phyloP scores from a whole-genome alignment of 2,329 filamentous ascomycete species.

The Neocucurbitaria cava region DNA sequence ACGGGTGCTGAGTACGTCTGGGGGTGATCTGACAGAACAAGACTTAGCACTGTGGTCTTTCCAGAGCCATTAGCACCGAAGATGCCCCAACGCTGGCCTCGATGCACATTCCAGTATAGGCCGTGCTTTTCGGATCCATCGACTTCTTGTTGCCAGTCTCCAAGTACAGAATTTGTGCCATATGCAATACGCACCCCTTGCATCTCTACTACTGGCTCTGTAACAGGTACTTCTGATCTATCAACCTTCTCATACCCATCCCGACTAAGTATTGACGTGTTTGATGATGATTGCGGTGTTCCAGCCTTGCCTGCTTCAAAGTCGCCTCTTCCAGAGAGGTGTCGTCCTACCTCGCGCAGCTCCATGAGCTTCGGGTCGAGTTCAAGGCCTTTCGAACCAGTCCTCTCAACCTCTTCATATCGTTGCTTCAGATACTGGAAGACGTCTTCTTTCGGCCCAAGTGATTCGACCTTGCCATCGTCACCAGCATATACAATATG shows the following conservation, averaged over 20 bases:
- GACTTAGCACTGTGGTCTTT: slow-evolving; percentile 91
- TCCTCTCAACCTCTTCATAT: slow-evolving; percentile 32
- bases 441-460: slow-evolving; percentile 71
- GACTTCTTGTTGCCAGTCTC: slow-evolving; percentile 74
- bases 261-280: slow-evolving; percentile 27
- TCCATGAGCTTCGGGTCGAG: slow-evolving; percentile 31
- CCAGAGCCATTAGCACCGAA: slow-evolving; percentile 95
- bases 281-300: slow-evolving; percentile 2
- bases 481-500: slow-evolving; percentile 77
- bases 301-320: slow-evolving; percentile 25
- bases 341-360: slow-evolving; percentile 34
- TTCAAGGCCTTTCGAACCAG: slow-evolving; percentile 5
- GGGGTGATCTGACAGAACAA: slow-evolving; percentile 95
- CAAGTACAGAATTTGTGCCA: slow-evolving; percentile 76
- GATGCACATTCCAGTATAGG: slow-evolving; percentile 80
- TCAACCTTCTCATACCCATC: slow-evolving; percentile 41
- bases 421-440: slow-evolving; percentile 53
- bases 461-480: slow-evolving; percentile 68
- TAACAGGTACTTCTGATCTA: slow-evolving; percentile 40
- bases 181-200: slow-evolving; percentile 83
- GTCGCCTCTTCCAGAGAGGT: slow-evolving; percentile 36
- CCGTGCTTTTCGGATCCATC: slow-evolving; percentile 64
- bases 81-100: slow-evolving; percentile 87
- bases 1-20: slow-evolving; percentile 92
- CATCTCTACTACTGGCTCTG: slow-evolving; percentile 85